Base-by-base conservation (phyloP, 1,284 basidiomycete species). In the Boletus mariae region DNA sequence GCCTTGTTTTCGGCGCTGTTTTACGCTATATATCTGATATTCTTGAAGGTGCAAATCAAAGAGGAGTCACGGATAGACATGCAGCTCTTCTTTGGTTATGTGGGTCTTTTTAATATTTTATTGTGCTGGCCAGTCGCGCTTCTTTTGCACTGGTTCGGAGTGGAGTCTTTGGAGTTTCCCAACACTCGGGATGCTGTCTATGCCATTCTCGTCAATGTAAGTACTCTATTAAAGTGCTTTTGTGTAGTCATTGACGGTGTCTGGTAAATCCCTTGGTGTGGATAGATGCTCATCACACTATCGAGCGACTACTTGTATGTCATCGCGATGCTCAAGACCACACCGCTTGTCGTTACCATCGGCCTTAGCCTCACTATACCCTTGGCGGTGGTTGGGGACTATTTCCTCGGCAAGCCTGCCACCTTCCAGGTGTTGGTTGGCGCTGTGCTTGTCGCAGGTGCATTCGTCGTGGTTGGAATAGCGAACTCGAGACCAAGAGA, bases 291-390 rank as follows among this genome's bases (percentile, higher is more conserved):
- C 41, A 92, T 96, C 65, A 94, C 92, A 1, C 73, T 91, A 29
- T 85, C 82, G 4, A 91, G 87, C 57, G 93, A 96, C 71, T 95
- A 89, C 66, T 72, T 95, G 48, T 95, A 94, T 69, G 86, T 94
- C 31, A 67, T 90, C 8, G 92, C 96, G 5, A 98, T 98, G 94
- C 82, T 99, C 57, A 98, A 97, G 77, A 98, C 95, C 3, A 96
- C 94, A 3, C 96, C 92, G 1, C 75, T 94, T 40, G 90, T 96
- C 23, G 94, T 93, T 12, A 99, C 96, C 1, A 79, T 99, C 54
- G 96, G 97, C 15, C 79, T 99, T 17, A 93, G 90, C 53, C 79
- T 99, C n/a, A 98, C 97, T 0, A 97, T 98, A 65, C 94, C 94
- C 9, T 75, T 94, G 50, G 92, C 93, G 1, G 85, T 95, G 38